Base-by-base conservation (phyloP, 768 basidiomycete genomes). In the Tremella fuciformis region DNA sequence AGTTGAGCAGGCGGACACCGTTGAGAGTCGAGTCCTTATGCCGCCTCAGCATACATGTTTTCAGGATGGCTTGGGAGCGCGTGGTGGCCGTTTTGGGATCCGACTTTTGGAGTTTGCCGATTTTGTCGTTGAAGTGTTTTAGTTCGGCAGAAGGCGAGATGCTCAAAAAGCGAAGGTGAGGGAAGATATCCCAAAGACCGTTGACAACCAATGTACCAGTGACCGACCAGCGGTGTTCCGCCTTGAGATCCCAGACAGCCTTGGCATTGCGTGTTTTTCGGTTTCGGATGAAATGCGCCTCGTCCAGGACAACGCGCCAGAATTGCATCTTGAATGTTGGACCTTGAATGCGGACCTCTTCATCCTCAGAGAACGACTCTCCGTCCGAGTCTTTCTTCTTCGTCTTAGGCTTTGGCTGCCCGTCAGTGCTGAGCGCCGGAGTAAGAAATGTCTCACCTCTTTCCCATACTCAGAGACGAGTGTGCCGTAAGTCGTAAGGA, bases 401-500 rank as follows among this genome's bases (percentile, higher is more conserved):
- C 19, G 84, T 79, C 24, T 63, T 64, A 24, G 57, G 59, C 59
- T 18, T 44, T 9, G 38, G 38, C 19, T 24, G 42, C 9, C 24
- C 2, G 3, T 51, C n/a, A 50, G 60, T 18, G 9, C 8, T 15
- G 21, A 16, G 3, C 18, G 40, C 55, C 29, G 6, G 38, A 49
- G 29, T 58, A 55, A 29, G 60, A 57, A 46, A 63, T 62, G 13
- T 72, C 75, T 58, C 55, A 71, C 60, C 68, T 74, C 48, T 25
- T 40, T 39, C 46, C 67, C 55, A 66, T 60, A 29, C 69, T 89
- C 85, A 38, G 76, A 73, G 53, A 79, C 81, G n/a, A 89, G 77
- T 0, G 86, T 88, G 56, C 86, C 85, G 64, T 89, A 86, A 77
- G 70, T 85, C 67, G 88, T 90, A 52, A 91, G 80, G 8, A 88